Base-by-base conservation (phyloP, 768 basidiomycete genomes). In the Gloeophyllum trabeum region DNA sequence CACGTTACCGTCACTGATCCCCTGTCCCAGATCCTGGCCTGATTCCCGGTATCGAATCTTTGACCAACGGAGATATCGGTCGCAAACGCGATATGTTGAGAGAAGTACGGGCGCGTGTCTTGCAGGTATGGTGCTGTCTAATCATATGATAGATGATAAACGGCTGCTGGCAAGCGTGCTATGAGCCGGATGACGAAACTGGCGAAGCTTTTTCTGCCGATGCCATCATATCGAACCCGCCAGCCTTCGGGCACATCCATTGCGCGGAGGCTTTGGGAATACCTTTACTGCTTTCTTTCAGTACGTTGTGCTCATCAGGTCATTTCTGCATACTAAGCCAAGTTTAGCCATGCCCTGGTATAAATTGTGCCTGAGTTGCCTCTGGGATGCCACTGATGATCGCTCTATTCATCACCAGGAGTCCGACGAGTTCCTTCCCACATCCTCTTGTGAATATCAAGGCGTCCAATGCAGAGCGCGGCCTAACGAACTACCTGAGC, bases 151-250 rank as follows among this genome's bases (percentile, higher is more conserved):
- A 75, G 66, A 77, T 81, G 65, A 69, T 81, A 14, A 59, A 74
- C 40, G 76, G 75, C 2, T 80, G 76, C 51, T 77, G 74, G 70
- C 50, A 61, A 14, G 59, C 78, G 0, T 73, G 72, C 46, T 66
- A 65, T 54, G 54, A 67, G 4, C 66, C 77, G 0, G 71, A 71
- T 48, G 57, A 63, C 4, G 47, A 56, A 6, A 65, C 65, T 2
- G 67, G 70, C 1, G 55, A 55, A 16, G 47, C 68, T 2, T 80
- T 79, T 47, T 71, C 65, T 1, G 75, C 73, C 1, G 77, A 81
- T 49, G 76, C 77, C 0, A 76, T 81, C 35, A 78, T 81, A 37
- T 71, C 72, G 24, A 81, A 81, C 52, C 79, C 79, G 14, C 79
- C 79, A 0, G 65, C 74, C 4, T 81, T 81, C 46, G 78, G 73